Evolutionary conservation across 2,329 filamentous ascomycete species (phyloP).

Genomic region (Colletotrichum falcatum): DNA sequence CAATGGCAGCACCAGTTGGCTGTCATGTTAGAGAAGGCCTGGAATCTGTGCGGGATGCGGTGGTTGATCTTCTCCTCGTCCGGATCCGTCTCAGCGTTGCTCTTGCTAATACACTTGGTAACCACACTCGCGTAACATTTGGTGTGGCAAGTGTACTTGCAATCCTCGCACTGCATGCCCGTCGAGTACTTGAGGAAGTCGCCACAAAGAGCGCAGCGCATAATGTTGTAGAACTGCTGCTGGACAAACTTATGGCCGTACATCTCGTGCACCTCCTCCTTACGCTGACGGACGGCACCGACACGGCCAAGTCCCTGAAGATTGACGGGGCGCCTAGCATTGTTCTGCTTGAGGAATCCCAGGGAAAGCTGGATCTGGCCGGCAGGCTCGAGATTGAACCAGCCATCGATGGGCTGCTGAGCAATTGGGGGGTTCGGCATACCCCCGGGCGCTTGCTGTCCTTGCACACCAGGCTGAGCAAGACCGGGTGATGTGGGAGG

Average conservation of each 20-base stretch:
- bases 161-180: constrained; percentile 99
- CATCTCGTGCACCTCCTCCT: constrained; percentile 98
- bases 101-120: constrained; percentile 99
- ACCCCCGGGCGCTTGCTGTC: constrained; percentile 47
- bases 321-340: constrained; percentile 85
- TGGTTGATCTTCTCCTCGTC: constrained; percentile 99
- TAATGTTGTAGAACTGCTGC: constrained; percentile 99
- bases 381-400: constrained; percentile 96
- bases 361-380: constrained; percentile 92
- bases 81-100: constrained; percentile 96
- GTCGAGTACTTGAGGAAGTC: constrained; percentile 99
- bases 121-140: constrained; percentile 98
- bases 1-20: constrained; percentile 99
- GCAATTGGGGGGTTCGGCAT: constrained; percentile 61
- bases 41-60: constrained; percentile 96
- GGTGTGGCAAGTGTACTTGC: constrained; percentile 99
- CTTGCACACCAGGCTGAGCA: constrained; percentile 49
- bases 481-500: constrained; percentile 58
- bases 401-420: constrained; percentile 82
- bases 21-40: constrained; percentile 95
- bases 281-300: constrained; percentile 95
- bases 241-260: constrained; percentile 99
- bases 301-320: constrained; percentile 92
- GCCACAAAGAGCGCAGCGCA: constrained; percentile 97
- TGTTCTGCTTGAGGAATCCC: constrained; percentile 91